phyloP scores from a whole-genome alignment of 108 stramenopile species.

The Discostella pseudostelligera region DNA sequence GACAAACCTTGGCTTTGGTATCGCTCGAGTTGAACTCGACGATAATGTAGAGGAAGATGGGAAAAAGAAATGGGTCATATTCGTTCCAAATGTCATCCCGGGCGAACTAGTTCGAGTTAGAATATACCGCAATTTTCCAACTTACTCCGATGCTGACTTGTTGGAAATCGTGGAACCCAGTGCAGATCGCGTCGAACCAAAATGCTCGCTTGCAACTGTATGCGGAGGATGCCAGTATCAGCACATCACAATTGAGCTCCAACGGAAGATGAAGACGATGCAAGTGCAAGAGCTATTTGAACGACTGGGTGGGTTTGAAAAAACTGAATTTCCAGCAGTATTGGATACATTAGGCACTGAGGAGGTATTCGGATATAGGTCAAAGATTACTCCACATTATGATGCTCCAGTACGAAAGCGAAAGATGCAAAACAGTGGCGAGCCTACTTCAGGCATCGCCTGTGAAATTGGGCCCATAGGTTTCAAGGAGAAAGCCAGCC shows the following conservation, averaged over 20 bases:
- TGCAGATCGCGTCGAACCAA: constrained; percentile 76
- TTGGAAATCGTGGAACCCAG: constrained; percentile 76
- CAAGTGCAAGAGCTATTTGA: constrained; percentile 82
- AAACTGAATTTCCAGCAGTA: constrained; percentile 43
- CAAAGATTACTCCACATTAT: constrained; percentile 97
- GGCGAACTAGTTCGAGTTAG: constrained; percentile 80
- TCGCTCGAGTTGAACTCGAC: constrained; percentile 53
- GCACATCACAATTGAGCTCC: constrained; percentile 84
- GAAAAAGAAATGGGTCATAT: constrained; percentile 81
- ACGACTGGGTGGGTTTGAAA: constrained; percentile 63
- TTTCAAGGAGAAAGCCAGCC: constrained; percentile 74
- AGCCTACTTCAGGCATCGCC: background rate
- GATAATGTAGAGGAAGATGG: constrained; percentile 10
- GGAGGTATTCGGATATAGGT: constrained; percentile 86
- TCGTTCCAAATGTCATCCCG: constrained; percentile 89
- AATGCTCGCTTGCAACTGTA: constrained; percentile 70
- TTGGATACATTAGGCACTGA: constrained; percentile 83
- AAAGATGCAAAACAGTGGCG: constrained; percentile 9
- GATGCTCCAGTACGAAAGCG: constrained; percentile 73
- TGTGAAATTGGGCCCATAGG: constrained; percentile 70
- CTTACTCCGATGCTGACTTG: constrained; percentile 91
- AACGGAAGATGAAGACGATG: constrained; percentile 90
- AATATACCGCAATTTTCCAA: constrained; percentile 84
- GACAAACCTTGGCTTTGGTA: constrained; percentile 82
- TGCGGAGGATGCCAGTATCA: constrained; percentile 99